These are phyloP conservation scores for Populus nigra DNA, from an alignment of 345 rosid genomes.

Conservation along the genomic window DNA sequence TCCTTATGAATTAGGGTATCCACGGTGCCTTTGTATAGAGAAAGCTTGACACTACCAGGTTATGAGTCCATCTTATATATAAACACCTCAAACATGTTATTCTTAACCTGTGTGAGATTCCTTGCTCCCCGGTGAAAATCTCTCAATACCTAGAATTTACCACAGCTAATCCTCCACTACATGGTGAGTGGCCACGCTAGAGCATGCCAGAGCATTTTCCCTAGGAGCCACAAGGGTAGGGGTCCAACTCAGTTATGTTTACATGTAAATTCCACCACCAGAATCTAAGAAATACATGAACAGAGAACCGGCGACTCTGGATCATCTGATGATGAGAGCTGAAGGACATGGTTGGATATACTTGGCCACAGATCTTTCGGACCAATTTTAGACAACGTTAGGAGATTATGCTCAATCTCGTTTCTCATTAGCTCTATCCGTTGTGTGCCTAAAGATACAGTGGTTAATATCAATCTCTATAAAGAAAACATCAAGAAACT, in stretches of 20 bases:
- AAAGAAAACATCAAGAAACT: too few relatives aligned
- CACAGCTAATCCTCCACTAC: background rate
- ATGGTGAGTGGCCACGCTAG: background rate
- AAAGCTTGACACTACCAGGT: too few relatives aligned
- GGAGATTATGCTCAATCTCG: constrained; percentile 39
- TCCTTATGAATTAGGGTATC: too few relatives aligned
- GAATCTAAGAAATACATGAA: constrained; percentile 79
- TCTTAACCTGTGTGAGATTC: too few relatives aligned
- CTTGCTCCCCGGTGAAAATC: too few relatives aligned
- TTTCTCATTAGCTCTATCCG: constrained; percentile 55
- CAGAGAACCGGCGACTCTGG: constrained; percentile 31
- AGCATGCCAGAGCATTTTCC: background rate
- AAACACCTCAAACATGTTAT: too few relatives aligned
- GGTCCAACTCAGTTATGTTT: background rate
- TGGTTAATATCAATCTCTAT: background rate
- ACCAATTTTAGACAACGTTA: constrained; percentile 52
- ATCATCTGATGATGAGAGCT: constrained; percentile 38
- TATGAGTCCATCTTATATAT: too few relatives aligned
- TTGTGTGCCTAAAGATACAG: constrained; percentile 55
- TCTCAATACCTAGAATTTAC: background rate
- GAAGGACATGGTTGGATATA: constrained; percentile 66
- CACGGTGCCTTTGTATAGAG: too few relatives aligned
- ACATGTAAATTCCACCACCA: constrained; percentile 46
- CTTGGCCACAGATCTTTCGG: constrained; percentile 81
- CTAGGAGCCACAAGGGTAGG: background rate